Conservation (phyloP, 441 rosid genomes). For the Aquilaria agallochum region DNA sequence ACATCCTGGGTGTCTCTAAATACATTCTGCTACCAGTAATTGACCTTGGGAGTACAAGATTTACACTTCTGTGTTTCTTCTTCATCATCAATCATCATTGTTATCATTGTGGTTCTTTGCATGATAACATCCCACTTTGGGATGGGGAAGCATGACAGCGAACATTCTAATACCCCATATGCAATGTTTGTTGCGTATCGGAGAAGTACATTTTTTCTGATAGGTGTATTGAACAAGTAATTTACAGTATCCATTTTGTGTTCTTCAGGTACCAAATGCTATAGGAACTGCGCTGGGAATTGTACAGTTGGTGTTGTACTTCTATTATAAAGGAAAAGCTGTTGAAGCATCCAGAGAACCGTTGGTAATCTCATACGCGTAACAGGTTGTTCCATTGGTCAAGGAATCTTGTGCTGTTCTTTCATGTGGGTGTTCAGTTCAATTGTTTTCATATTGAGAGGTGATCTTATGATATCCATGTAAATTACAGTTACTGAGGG, state of each 20-base stretch:
- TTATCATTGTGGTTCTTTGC: not conserved
- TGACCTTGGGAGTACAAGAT: no score
- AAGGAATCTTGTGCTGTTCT: constrained; percentile 1
- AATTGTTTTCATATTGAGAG: not conserved
- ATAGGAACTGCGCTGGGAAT: constrained; percentile 72
- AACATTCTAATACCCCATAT: no score
- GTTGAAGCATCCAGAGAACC: constrained; percentile 36
- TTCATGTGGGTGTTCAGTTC: not conserved
- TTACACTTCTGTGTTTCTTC: no score
- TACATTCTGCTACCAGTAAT: no score
- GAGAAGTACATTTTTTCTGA: not conserved
- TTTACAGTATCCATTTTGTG: constrained; percentile 1
- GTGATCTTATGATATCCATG: no score
- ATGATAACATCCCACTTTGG: no score
- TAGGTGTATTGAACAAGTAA: not conserved
- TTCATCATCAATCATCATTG: no score
- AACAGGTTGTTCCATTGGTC: constrained; percentile 3
- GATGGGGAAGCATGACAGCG: no score
- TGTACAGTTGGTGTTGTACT: constrained; percentile 61
- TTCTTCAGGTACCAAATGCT: constrained; percentile 77
- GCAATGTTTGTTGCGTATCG: not conserved
- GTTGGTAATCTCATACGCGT: constrained; percentile 38
- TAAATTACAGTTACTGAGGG: no score
- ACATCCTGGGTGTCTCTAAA: no score
- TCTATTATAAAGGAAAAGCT: constrained; percentile 36